Conservation (phyloP, 768 basidiomycete genomes). For the Psilocybe cubensis region DNA sequence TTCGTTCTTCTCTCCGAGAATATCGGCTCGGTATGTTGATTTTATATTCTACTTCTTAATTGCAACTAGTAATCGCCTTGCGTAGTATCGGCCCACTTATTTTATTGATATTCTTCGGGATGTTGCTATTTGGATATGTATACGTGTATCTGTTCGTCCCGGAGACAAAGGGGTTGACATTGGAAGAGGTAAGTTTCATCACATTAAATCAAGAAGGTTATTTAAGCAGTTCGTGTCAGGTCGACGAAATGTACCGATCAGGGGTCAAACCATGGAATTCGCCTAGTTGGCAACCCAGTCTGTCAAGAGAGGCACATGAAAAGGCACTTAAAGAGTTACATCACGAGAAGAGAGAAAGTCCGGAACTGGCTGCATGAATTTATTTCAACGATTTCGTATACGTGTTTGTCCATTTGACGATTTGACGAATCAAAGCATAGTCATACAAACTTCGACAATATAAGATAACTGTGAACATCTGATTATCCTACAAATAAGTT, state of each 20-base stretch:
- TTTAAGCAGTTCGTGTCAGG: constrained; percentile 35
- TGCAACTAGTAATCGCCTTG: background rate
- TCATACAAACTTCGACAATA: background rate
- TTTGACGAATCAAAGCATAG: background rate
- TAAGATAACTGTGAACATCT: background rate
- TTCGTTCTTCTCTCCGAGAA: constrained; percentile 72
- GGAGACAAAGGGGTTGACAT: constrained; percentile 77
- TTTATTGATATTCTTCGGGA: constrained; percentile 75
- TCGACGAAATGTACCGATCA: constrained; percentile 77
- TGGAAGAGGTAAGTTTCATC: constrained; percentile 60
- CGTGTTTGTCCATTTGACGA: background rate
- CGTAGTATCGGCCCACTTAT: constrained; percentile 73
- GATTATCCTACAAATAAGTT: constrained; percentile 13
- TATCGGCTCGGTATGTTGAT: constrained; percentile 53
- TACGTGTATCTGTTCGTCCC: constrained; percentile 82
- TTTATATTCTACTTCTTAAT: background rate
- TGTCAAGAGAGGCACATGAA: constrained; percentile 43
- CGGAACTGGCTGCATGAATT: background rate
- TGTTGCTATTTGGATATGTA: constrained; percentile 67
- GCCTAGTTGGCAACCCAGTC: constrained; percentile 56
- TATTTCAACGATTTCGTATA: background rate
- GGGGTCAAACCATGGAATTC: constrained; percentile 71
- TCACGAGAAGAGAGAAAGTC: constrained; percentile 12
- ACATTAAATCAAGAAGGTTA: background rate
- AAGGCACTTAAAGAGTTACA: constrained; percentile 21